These are phyloP conservation scores for Pleurotus platypus DNA, from an alignment of 768 basidiomycete genomes.

Conservation along the genomic window DNA sequence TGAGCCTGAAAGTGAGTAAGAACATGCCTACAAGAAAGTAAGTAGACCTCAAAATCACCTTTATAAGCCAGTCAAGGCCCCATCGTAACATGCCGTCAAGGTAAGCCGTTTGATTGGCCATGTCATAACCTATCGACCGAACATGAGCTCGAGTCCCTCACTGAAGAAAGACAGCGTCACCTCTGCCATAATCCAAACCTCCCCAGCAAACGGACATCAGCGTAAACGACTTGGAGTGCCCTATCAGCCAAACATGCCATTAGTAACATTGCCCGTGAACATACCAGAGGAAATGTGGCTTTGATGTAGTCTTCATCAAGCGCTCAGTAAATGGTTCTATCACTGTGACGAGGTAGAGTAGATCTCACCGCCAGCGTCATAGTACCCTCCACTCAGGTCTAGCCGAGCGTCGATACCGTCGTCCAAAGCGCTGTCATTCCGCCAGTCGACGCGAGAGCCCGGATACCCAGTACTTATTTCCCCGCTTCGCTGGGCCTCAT, in stretches of 20 bases:
- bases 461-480: conserved; percentile 36
- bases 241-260: conserved; percentile 8
- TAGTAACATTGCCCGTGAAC: conserved; percentile 14
- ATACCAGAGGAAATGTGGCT: conserved; percentile 78
- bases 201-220: conserved; percentile 91
- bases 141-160: not conserved
- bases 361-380: conserved; percentile 81
- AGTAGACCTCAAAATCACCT: conserved; percentile 39
- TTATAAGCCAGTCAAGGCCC: conserved; percentile 91
- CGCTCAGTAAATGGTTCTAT: not conserved
- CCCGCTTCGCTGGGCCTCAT: conserved; percentile 88
- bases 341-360: not conserved
- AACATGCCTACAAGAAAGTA: not conserved
- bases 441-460: conserved; percentile 75
- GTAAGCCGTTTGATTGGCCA: conserved; percentile 84
- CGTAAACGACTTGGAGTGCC: conserved; percentile 57
- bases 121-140: conserved; percentile 61
- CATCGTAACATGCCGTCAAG: conserved; percentile 90
- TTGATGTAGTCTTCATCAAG: conserved; percentile 73
- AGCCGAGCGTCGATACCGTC: conserved; percentile 75
- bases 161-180: conserved; percentile 26
- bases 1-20: conserved; percentile 59
- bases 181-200: conserved; percentile 78
- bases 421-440: conserved; percentile 73
- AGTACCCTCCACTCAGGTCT: conserved; percentile 83